Base-by-base conservation (phyloP, 1,284 basidiomycete genomes). In the Ustanciosporium gigantosporum region DNA sequence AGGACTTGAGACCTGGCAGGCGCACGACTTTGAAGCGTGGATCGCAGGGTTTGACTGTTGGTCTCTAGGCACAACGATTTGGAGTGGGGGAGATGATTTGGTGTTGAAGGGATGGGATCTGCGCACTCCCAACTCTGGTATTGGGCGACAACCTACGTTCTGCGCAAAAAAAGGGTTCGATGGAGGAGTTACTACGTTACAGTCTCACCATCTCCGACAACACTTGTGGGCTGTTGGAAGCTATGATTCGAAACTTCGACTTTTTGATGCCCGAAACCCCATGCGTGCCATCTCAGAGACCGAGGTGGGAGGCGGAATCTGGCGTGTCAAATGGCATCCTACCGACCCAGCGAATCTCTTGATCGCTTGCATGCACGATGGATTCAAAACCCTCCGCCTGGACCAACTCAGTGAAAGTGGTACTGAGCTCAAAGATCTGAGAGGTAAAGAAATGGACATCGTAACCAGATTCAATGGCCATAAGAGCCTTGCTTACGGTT, bases 261-360 rank as follows among this genome's bases (percentile, higher is more conserved):
- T 97, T 0, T 96, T 92, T 73, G 95, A 98, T 77, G 82, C 82
- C 0, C 86, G 95, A 5, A 87, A 86, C 44, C 84, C 85, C 1
- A 73, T 81, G 1, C 73, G 75, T 0, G 85, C 90, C 0, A 55
- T 97, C 3, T 77, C 79, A 0, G 80, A 84, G 31, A 83, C 84
- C 15, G 83, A 87, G 41, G 86, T 91, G 1, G 91, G 90, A 1
- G 95, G 95, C 2, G 95, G 95, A 2, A 88, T 87, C 11, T 99
- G 95, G 95, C 84, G 95, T 15, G 85, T 91, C 39, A 94, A 95
- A 77, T 98, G 93, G 91, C 91, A 97, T 77, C 91, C 92, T 1
- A 83, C 82, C 1, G 44, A 68, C 25, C 58, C 82, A 1, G 57
- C 71, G 3, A 83, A 87, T 29, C 81, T 98, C 1, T 82, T 97